Conservation (phyloP, 495 filamentous ascomycete genomes). For the Sordaria brevicollis region DNA sequence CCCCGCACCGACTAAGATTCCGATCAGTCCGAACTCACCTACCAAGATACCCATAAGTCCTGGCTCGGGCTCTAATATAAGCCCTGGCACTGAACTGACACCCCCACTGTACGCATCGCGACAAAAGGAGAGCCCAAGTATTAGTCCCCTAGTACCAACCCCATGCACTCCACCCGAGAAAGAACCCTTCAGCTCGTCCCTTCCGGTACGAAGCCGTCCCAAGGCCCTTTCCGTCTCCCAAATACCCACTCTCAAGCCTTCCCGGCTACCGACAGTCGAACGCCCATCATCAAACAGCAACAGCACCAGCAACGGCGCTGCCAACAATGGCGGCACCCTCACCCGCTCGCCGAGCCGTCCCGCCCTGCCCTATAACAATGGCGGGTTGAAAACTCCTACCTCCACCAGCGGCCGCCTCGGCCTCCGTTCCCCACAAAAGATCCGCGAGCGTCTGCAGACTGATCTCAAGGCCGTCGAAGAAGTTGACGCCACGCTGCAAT, state of each 20-base stretch:
- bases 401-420: conserved; percentile 55
- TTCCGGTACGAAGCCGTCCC: conserved; percentile 10
- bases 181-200: background rate
- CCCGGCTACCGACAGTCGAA: conserved; percentile 13
- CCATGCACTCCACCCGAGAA: conserved; percentile 2
- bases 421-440: conserved; percentile 84
- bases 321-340: background rate
- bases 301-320: background rate
- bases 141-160: conserved; percentile 14
- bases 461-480: conserved; percentile 65
- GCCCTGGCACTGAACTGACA: background rate
- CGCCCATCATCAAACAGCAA: background rate
- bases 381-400: background rate
- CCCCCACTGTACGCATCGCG: conserved; percentile 19
- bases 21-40: conserved; percentile 27
- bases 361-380: background rate
- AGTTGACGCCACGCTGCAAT: conserved; percentile 56
- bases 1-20: conserved; percentile 33
- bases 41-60: background rate
- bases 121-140: conserved; percentile 33
- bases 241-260: conserved; percentile 34
- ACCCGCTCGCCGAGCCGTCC: background rate
- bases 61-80: background rate
- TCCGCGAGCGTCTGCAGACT: conserved; percentile 76
- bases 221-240: conserved; percentile 37